These are phyloP conservation scores for Ormosia semicastrata DNA, from an alignment of 306 rosid genomes.

Conservation along the genomic window DNA sequence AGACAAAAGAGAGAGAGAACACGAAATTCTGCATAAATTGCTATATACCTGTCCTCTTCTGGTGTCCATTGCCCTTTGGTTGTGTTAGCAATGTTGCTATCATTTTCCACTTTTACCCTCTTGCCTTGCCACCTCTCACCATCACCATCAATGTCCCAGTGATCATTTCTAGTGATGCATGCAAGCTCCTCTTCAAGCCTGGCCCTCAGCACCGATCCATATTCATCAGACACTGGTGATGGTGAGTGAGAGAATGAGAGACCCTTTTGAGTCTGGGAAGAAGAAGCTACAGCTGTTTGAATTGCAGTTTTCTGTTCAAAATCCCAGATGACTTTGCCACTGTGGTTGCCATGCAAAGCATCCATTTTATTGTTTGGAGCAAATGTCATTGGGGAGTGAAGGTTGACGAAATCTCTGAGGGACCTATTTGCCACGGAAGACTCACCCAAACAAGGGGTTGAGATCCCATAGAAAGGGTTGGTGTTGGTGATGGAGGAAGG, in stretches of 20 bases:
- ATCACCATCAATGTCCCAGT: background rate
- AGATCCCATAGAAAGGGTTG: conserved; percentile 12
- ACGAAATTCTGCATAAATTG: background rate
- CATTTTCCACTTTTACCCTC: background rate
- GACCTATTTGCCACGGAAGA: background rate
- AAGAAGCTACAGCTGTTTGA: background rate
- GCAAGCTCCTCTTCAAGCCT: background rate
- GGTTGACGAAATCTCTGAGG: background rate
- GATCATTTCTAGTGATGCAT: background rate
- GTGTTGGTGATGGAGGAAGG: background rate
- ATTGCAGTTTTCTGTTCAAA: background rate
- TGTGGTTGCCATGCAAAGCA: conserved; percentile 27
- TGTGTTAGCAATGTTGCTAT: background rate
- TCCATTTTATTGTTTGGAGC: conserved; percentile 7
- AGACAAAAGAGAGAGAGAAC: background rate
- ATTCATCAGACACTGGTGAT: background rate
- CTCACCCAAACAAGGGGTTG: background rate
- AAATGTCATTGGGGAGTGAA: background rate
- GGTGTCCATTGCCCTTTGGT: conserved; percentile 66
- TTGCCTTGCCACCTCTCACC: background rate
- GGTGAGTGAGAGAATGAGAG: background rate
- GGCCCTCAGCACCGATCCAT: background rate
- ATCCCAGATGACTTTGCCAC: background rate
- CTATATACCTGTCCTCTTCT: conserved; percentile 54
- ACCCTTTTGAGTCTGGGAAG: background rate